These are phyloP conservation scores for Capronia epimyces DNA, from an alignment of 2,329 filamentous ascomycete genomes.

Conservation along the genomic window DNA sequence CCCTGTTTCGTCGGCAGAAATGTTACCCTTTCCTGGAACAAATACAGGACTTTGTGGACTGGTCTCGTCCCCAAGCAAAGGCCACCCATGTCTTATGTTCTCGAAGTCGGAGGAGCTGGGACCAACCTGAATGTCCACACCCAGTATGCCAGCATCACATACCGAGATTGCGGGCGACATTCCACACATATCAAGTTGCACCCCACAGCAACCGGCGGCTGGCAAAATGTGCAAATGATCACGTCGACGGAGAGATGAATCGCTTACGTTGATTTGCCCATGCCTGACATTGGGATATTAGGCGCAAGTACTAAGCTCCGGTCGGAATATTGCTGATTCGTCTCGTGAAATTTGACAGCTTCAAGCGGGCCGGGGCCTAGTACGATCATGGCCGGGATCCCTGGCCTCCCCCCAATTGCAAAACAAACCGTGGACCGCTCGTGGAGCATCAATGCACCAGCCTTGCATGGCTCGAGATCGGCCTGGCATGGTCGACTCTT, in stretches of 20 bases:
- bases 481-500: constrained; percentile 6
- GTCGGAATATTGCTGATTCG: constrained; percentile 21
- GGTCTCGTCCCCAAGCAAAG: constrained; percentile 16
- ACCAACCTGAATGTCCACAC: background rate
- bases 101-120: background rate
- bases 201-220: constrained; percentile 11
- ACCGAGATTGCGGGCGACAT: constrained; percentile 11
- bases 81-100: background rate
- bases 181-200: constrained; percentile 20
- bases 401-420: constrained; percentile 21
- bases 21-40: background rate
- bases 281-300: constrained; percentile 12
- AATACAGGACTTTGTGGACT: background rate
- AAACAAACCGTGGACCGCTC: constrained; percentile 18
- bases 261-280: constrained; percentile 16
- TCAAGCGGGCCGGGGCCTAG: constrained; percentile 15
- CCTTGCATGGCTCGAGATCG: constrained; percentile 24
- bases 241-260: background rate
- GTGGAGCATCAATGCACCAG: constrained; percentile 19
- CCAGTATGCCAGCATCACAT: background rate
- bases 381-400: constrained; percentile 14
- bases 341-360: constrained; percentile 18
- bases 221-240: constrained; percentile 7
- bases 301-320: constrained; percentile 16
- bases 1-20: background rate